Evolutionary conservation across 352 stramenopile genomes (phyloP).

Genomic region (Phytopythium aichiense): DNA sequence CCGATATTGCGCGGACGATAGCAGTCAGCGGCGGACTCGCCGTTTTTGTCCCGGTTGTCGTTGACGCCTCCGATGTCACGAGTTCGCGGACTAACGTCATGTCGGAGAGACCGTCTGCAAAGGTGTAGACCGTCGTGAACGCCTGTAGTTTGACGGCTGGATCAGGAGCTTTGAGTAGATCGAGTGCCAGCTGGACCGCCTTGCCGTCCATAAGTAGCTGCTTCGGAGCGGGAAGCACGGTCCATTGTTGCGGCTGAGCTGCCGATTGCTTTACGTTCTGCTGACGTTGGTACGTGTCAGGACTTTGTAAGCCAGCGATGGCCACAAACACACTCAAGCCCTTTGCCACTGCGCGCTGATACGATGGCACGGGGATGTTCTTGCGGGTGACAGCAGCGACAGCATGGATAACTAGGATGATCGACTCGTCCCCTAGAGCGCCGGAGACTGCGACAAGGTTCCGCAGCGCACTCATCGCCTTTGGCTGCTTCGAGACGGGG

Average conservation of each 20-base stretch:
- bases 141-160: constrained; percentile 42
- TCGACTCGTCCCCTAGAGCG: constrained; percentile 12
- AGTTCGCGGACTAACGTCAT: constrained; percentile 17
- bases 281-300: constrained; percentile 19
- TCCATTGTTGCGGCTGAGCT: constrained; percentile 9
- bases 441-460: constrained; percentile 16
- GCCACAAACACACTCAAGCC: constrained; percentile 45
- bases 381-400: constrained; percentile 33
- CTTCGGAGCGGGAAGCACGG: background rate
- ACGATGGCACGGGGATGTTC: constrained; percentile 25
- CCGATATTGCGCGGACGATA: constrained; percentile 46
- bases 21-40: constrained; percentile 33
- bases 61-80: constrained; percentile 18
- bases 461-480: constrained; percentile 39
- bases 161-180: constrained; percentile 37
- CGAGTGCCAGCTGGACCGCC: constrained; percentile 35
- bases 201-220: constrained; percentile 30
- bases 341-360: constrained; percentile 33
- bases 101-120: constrained; percentile 40
- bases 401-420: constrained; percentile 14
- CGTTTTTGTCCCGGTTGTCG: constrained; percentile 21
- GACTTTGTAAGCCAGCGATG: constrained; percentile 24
- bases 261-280: constrained; percentile 12
- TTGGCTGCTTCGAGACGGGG: constrained; percentile 30
- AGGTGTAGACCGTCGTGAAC: constrained; percentile 34